A percentile compares a stretch with the other conserved stretches of the same genome.
These are phyloP conservation scores for Vanderwaltozyma polyspora DNA, from an alignment of 805 yeast genomes.

Conservation along the genomic window DNA sequence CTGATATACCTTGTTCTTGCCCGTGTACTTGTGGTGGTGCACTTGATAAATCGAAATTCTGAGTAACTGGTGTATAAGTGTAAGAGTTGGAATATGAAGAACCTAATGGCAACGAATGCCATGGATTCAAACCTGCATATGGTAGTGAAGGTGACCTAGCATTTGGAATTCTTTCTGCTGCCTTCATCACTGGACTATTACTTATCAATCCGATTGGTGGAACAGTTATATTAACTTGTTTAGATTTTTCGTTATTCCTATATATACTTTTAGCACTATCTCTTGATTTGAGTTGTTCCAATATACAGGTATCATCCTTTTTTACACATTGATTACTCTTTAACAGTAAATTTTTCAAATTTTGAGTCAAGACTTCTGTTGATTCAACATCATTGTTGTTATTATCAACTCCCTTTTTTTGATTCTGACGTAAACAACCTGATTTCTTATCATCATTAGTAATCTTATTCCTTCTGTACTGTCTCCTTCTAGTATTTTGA, in stretches of 20 bases:
- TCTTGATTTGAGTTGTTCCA: no score
- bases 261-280: neutral
- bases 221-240: neutral
- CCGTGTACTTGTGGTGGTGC: no score
- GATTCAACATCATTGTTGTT: conserved; percentile 1
- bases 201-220: neutral
- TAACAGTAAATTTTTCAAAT: conserved; percentile 4
- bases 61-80: neutral
- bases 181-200: neutral
- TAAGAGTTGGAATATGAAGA: neutral
- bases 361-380: conserved; percentile 1
- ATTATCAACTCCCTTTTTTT: conserved; percentile 1
- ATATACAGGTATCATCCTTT: no score
- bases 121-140: neutral
- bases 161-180: neutral
- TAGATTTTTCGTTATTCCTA: neutral
- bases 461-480: no score
- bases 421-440: no score
- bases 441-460: no score
- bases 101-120: neutral
- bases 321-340: no score
- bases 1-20: no score
- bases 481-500: no score
- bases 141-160: neutral
- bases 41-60: no score